These are phyloP conservation scores for Botrytis pseudocinerea DNA, from an alignment of 2,329 filamentous ascomycete genomes.

Conservation along the genomic window DNA sequence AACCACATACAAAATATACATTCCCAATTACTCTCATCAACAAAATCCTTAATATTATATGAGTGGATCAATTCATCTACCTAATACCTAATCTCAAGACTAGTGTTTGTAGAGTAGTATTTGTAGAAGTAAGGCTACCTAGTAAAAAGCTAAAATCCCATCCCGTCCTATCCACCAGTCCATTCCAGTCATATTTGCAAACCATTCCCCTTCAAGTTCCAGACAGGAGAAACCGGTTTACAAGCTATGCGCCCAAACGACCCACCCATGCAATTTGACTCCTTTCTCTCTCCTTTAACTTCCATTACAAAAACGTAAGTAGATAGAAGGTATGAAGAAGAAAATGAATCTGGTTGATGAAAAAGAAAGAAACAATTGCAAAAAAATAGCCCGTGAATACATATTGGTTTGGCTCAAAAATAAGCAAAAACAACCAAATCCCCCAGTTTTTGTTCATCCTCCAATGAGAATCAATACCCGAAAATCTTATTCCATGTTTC, in stretches of 20 bases:
- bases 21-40: not conserved
- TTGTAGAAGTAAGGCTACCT: constrained; percentile 2
- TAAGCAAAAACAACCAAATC: constrained; percentile 26
- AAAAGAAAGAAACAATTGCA: constrained; percentile 24
- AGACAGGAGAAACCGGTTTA: constrained; percentile 20
- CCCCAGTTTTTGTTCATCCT: constrained; percentile 23
- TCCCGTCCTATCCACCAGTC: not conserved
- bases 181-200: constrained; percentile 22
- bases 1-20: not conserved
- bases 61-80: constrained; percentile 9
- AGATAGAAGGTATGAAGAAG: constrained; percentile 13
- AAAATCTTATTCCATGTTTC: constrained; percentile 23
- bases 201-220: not conserved
- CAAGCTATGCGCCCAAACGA: constrained; percentile 40
- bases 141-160: constrained; percentile 1
- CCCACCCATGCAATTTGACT: constrained; percentile 42
- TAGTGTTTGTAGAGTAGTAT: constrained; percentile 7
- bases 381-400: constrained; percentile 26
- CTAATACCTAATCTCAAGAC: constrained; percentile 13
- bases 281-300: constrained; percentile 26
- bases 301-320: constrained; percentile 25
- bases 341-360: not conserved
- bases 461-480: constrained; percentile 28
- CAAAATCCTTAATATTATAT: not conserved
- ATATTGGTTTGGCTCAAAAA: constrained; percentile 30